These are phyloP conservation scores for Mrakia blollopis DNA, from an alignment of 768 basidiomycete species.

Conservation along the genomic window DNA sequence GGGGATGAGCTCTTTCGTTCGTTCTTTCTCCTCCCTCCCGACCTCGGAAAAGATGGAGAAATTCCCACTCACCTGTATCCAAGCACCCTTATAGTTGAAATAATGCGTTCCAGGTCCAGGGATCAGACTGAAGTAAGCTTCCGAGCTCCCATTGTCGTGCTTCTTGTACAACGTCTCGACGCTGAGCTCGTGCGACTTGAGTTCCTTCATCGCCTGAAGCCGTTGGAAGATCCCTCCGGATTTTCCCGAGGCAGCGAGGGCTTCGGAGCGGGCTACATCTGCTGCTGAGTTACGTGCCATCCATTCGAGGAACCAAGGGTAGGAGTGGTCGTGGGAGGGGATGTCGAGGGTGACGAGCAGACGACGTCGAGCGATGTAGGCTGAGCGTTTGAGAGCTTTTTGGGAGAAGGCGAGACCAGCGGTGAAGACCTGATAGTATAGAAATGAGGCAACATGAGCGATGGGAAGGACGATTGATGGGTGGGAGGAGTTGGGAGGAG, in stretches of 20 bases:
- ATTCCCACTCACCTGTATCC: slow-evolving; percentile 73
- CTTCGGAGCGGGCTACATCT: background rate
- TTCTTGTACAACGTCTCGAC: slow-evolving; percentile 85
- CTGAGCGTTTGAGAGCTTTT: slow-evolving; percentile 61
- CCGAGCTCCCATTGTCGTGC: slow-evolving; percentile 85
- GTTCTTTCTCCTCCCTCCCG: background rate
- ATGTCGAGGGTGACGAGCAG: slow-evolving; percentile 94
- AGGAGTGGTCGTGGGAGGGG: slow-evolving; percentile 87
- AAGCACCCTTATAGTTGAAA: slow-evolving; percentile 80
- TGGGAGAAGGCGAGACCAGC: slow-evolving; percentile 74
- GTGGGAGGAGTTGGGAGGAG: background rate
- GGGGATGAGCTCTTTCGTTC: background rate
- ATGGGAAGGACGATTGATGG: too few relatives aligned
- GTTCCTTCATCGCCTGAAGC: slow-evolving; percentile 1
- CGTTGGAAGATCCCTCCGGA: background rate
- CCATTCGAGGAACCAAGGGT: slow-evolving; percentile 96
- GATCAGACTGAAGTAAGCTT: slow-evolving; percentile 84
- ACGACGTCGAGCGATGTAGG: slow-evolving; percentile 73
- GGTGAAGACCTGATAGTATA: slow-evolving; percentile 66
- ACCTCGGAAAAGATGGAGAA: background rate
- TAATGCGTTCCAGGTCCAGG: slow-evolving; percentile 93
- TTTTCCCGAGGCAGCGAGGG: background rate
- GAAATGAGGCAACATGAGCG: background rate
- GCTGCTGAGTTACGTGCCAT: slow-evolving; percentile 64
- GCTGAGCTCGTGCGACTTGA: slow-evolving; percentile 80